Evolutionary conservation across 208 protist genomes (phyloP).

Genomic region (Jaenimonas drosophilae): DNA sequence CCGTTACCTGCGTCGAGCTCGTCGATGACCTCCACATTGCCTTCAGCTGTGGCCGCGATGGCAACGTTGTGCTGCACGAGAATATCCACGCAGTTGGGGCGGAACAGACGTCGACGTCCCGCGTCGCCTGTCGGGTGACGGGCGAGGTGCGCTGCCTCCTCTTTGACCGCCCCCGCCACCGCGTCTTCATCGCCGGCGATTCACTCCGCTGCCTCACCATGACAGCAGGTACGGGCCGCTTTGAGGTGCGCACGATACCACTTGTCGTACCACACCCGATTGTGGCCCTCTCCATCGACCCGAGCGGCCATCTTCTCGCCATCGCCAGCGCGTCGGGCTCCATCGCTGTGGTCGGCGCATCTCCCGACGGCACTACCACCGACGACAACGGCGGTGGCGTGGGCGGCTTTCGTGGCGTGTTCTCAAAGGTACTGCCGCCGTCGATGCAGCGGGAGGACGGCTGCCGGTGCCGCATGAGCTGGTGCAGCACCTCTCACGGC

Average conservation of each 20-base stretch:
- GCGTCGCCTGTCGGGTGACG: constrained; percentile 66
- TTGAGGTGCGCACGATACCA: constrained; percentile 38
- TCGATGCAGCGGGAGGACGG: constrained; percentile 30
- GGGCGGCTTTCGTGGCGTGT: background rate
- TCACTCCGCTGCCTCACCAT: constrained; percentile 69
- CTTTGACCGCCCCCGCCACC: constrained; percentile 40
- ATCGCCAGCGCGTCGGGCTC: constrained; percentile 48
- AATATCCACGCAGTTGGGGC: constrained; percentile 12
- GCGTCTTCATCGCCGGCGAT: constrained; percentile 80
- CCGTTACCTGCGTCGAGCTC: constrained; percentile 56
- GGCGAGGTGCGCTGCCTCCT: constrained; percentile 65
- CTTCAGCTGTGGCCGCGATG: constrained; percentile 65
- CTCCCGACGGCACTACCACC: background rate
- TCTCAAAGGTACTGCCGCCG: constrained; percentile 31
- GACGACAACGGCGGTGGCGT: constrained; percentile 1
- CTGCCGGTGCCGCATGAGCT: constrained; percentile 36
- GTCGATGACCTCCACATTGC: constrained; percentile 28
- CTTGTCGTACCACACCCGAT: constrained; percentile 59
- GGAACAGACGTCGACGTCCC: background rate
- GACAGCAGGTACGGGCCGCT: constrained; percentile 14
- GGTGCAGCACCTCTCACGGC: constrained; percentile 23
- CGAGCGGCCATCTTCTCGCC: constrained; percentile 48
- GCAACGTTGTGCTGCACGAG: constrained; percentile 68
- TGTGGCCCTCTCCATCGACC: constrained; percentile 46
- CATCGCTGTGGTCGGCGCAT: constrained; percentile 23